Conservation (phyloP, 768 basidiomycete genomes). For the Tulasnella sp. region DNA sequence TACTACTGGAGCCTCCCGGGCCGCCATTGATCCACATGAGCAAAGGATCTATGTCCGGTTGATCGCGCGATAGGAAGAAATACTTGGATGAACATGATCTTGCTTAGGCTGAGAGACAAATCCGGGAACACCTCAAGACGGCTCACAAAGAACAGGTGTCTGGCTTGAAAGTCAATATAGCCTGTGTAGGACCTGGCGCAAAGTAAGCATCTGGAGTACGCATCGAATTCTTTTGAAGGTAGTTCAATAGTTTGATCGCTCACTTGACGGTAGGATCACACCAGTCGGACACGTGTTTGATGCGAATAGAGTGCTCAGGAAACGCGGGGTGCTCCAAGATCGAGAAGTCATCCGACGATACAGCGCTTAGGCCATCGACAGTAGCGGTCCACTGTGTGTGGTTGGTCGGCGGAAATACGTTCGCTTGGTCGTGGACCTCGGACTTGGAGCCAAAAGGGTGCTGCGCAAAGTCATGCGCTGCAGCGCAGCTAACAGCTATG, state of each 20-base stretch:
- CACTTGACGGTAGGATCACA: not conserved
- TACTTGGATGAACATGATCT: conserved; percentile 7
- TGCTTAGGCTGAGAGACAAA: not conserved
- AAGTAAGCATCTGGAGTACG: no score
- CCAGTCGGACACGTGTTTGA: not conserved
- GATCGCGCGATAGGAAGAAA: conserved; percentile 14
- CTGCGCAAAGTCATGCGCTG: no score
- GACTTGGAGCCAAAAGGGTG: no score
- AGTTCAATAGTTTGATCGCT: not conserved
- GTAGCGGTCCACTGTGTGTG: not conserved
- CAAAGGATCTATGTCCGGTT: conserved; percentile 18
- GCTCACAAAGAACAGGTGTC: conserved; percentile 11
- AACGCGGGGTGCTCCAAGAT: not conserved
- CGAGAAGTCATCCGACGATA: not conserved
- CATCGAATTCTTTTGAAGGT: no score
- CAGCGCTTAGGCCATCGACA: not conserved
- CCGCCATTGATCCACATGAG: conserved; percentile 16
- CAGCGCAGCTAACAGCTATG: no score
- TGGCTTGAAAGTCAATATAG: conserved; percentile 16
- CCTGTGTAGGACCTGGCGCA: no score
- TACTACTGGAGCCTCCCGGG: not conserved
- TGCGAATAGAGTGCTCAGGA: not conserved
- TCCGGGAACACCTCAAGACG: not conserved
- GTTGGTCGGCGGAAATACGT: not conserved
- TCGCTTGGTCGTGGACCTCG: no score